Conservation (phyloP, 768 basidiomycete species). For the Mycena pura region DNA sequence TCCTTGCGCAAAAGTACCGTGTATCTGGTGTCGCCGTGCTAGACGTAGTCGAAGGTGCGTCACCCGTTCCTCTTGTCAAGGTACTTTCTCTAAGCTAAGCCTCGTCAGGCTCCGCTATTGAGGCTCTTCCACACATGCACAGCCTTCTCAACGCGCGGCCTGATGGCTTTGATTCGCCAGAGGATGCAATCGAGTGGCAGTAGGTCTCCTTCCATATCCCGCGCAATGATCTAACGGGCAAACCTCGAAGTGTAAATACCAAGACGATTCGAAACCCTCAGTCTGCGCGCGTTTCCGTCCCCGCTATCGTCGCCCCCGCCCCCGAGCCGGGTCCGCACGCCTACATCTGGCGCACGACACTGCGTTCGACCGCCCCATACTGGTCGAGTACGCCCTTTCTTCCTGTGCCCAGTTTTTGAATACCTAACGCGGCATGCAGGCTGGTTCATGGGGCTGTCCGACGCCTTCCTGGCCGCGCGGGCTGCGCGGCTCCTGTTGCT, state of each 20-base stretch:
- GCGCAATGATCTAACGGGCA: not conserved
- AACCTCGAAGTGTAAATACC: slow-evolving; percentile 65
- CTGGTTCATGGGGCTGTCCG: slow-evolving; percentile 89
- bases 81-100: not conserved
- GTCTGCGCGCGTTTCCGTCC: slow-evolving; percentile 91
- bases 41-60: slow-evolving; percentile 86
- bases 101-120: slow-evolving; percentile 81
- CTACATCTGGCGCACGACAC: slow-evolving; percentile 84
- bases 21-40: slow-evolving; percentile 82
- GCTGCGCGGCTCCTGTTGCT: slow-evolving; percentile 88
- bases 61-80: not conserved
- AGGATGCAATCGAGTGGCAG: slow-evolving; percentile 97
- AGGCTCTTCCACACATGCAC: slow-evolving; percentile 93
- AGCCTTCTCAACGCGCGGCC: slow-evolving; percentile 85
- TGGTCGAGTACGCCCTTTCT: slow-evolving; percentile 74
- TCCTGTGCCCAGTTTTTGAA: not conserved
- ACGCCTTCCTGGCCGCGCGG: slow-evolving; percentile 76
- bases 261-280: slow-evolving; percentile 80
- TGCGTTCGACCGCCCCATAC: slow-evolving; percentile 84
- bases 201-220: slow-evolving; percentile 50
- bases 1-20: slow-evolving; percentile 73
- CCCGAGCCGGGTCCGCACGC: slow-evolving; percentile 41
- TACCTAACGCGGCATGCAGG: slow-evolving; percentile 49
- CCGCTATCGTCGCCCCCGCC: slow-evolving; percentile 67
- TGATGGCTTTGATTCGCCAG: slow-evolving; percentile 80